Evolutionary conservation across 2,329 filamentous ascomycete genomes (phyloP), one percentile per base, ranked within the genome.

Genomic region (Nemania abortiva): DNA sequence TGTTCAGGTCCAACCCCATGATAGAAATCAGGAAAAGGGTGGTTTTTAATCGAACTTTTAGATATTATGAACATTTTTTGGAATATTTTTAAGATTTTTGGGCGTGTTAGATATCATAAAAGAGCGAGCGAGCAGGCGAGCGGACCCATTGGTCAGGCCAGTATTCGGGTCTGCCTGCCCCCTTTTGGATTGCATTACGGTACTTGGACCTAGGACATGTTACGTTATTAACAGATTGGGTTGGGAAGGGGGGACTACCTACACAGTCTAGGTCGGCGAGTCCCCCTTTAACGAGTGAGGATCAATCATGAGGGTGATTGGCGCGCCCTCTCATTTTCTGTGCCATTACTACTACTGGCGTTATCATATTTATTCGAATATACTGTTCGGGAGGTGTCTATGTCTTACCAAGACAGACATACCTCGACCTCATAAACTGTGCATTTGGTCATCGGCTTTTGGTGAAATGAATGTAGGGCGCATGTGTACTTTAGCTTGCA

Each of bases 1-100:
- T 0, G 65, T 73, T 3, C 63, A 74, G 60, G 39, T 73, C 24
- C 70, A 72, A 13, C 63, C 59, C 6, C 22, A 39, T 1, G 66
- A 70, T 1, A 50, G 63, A 4, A 56, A 62, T 9, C 45, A 58
- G 10, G 65, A 67, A 20, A n/a, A 18, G 3, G 63, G 66, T 6
- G 62, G 61, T 3, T 70, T 70, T 42, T 72, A 71, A 18, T 49
- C 20, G 13, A 27, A 56, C 9, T 34, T 52, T 54, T 61, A 7
- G 34, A 24, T 47, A 42, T 53, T 7, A 22, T n/a, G n/a, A 5
- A 55, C 60, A 57, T 52, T 69, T 63, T 61, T 52, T 69, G 49
- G 29, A 60, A 18, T 52, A 29, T 50, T 67, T 34, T 34, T 34
- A 34, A 18, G 24, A 15, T n/a, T 6, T 56, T 62, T 55, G n/a